Base-by-base conservation (phyloP, 768 basidiomycete genomes). In the Termitomyces sp. region DNA sequence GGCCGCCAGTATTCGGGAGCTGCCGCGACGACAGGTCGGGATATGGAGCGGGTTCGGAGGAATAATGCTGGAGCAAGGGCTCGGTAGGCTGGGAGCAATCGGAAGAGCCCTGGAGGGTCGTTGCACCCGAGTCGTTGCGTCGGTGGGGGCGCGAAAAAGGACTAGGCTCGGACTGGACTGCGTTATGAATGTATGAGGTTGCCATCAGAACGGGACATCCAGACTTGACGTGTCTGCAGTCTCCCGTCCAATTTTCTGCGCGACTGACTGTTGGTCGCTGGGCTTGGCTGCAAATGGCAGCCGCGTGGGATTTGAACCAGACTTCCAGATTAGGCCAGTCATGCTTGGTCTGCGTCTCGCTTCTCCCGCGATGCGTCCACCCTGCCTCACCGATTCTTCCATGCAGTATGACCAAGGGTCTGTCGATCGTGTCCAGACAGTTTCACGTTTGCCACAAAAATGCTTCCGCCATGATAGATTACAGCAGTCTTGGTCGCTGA, bases 121-220 rank as follows among this genome's bases (percentile, higher is more conserved):
- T 59, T 18, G 69, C 65, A 49, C 66, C 73, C 5, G 78, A 78
- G 7, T 69, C 63, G 61, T 72, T 72, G 54, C 78, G 77, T 7
- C 78, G 77, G 63, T 83, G 83, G 24, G 73, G 71, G 22, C 78
- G 52, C 45, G 76, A 58, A 74, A 73, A 36, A 71, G 70, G 31
- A 75, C 42, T 51, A 41, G 52, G 31, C 22, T 61, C 63, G 62
- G 50, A 42, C 44, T 78, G 69, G 56, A 83, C 66, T 34, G 79
- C 74, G 65, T 83, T 79, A 70, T 86, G 85, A 53, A 85, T 77
- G 68, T 81, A 79, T 54, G 85, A 68, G 54, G 82, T 83, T 57
- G 84, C 80, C 87, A 88, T 88, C 57, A 65, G 51, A 61, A 58
- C 59, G 46, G 59, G 54, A 57, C 63, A 67, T 68, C 54, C 64